Evolutionary conservation across 2,329 filamentous ascomycete genomes (phyloP), one percentile per base, ranked within the genome.

Genomic region (Fusarium graminum): DNA sequence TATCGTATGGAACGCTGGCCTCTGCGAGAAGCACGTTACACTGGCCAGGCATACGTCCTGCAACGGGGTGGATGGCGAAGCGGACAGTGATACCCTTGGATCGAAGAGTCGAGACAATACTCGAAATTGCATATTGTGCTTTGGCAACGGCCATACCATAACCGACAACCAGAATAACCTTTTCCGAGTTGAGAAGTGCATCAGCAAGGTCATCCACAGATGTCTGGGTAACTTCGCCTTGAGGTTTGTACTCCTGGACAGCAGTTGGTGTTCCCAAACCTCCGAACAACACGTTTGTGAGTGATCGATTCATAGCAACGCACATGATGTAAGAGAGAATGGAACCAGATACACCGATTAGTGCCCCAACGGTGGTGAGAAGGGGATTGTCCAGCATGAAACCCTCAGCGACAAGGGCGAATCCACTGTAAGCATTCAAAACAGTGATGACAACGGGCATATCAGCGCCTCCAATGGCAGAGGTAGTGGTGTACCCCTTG

Each of bases 141-240:
- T 97, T 97, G 10, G 93, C 93, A 2, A 97, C 93, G 0, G 93
- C 93, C 93, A 97, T 97, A 51, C 93, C 93, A 71, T 97, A 97
- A 1, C 93, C 93, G 7, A 97, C 93, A 2, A 94, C 89, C 52
- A 97, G 93, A 71, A 97, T 95, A 55, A 97, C 92, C 44, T 85
- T 93, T 73, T 97, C 92, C 0, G 92, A 90, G 63, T 90, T 90
- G 16, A 88, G 80, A 4, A 97, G 82, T 0, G 88, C 85, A 28
- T 96, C 92, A 2, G 91, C 91, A 0, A 92, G 90, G 44, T 97
- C 93, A 17, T 96, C 93, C 2, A 94, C 84, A 5, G 85, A 91
- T 0, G 91, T 94, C 74, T 92, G 89, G 0, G 89, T 93, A 14
- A 96, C 88, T 55, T 90, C 84, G 4, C 93, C 93, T 73, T 95